Evolutionary conservation across 148 eudicot species (phyloP).

Genomic region (Simmondsia chinensis): DNA sequence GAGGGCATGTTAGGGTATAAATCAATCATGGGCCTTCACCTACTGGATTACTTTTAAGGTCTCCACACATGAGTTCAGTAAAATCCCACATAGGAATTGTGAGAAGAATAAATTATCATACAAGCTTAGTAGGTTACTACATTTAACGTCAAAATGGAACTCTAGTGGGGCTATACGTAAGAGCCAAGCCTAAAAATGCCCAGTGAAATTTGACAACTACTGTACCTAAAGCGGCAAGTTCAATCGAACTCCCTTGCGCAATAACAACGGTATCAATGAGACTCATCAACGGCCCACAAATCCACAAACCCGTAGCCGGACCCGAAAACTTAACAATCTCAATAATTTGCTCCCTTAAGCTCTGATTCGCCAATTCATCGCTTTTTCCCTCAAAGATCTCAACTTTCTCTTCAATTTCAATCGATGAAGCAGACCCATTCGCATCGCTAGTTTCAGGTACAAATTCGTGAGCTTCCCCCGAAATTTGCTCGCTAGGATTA

Average conservation of each 20-base stretch:
- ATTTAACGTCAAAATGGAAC: too few relatives aligned
- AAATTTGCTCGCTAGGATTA: constrained; percentile 17
- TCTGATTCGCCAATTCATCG: constrained; percentile 31
- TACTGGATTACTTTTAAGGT: too few relatives aligned
- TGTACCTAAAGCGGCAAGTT: constrained; percentile 82
- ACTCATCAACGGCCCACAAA: constrained; percentile 89
- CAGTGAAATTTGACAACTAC: too few relatives aligned
- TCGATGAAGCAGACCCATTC: background rate
- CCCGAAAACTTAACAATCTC: constrained; percentile 85
- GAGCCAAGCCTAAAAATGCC: too few relatives aligned
- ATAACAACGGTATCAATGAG: constrained; percentile 90
- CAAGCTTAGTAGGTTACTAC: too few relatives aligned
- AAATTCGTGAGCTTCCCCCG: constrained; percentile 9
- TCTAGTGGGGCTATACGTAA: too few relatives aligned
- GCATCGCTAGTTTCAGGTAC: background rate
- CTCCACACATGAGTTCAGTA: too few relatives aligned
- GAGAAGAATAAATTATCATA: too few relatives aligned
- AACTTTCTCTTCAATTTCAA: too few relatives aligned
- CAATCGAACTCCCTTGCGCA: constrained; percentile 71
- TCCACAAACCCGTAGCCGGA: constrained; percentile 86
- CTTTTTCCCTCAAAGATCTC: constrained; percentile 4
- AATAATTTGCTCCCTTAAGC: constrained; percentile 51
- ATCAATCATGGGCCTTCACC: too few relatives aligned
- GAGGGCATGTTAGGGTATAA: too few relatives aligned
- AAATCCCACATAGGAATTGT: too few relatives aligned